Evolutionary conservation across 768 basidiomycete genomes (phyloP), one percentile per base, ranked within the genome.

Genomic region (Chlorophyllum brunneum): DNA sequence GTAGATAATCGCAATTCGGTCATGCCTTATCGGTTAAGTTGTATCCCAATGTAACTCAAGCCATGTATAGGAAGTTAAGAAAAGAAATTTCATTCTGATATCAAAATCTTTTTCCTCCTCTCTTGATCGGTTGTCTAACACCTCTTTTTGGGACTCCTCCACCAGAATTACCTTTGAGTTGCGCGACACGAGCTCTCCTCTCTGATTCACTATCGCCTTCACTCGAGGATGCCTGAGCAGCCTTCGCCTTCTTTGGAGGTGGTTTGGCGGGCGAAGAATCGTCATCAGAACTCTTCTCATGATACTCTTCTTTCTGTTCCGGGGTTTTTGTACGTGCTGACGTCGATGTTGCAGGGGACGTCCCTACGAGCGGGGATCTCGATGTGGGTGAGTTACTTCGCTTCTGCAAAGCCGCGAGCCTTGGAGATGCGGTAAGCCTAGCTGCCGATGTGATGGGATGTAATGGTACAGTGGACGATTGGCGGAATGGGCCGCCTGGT

Each of bases 51-150:
- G 18, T 43, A 11, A 67, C 60, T 47, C 68, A 29, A 27, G 18
- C 2, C 40, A 22, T 39, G 15, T 24, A 20, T 20, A 22, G 34
- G 42, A 23, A 30, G 27, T 16, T 38, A 13, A 23, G 9, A 49
- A 16, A 30, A n/a, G 16, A 39, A 16, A 6, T 11, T 38, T 29
- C 16, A n/a, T 11, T 15, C 24, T 13, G 42, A 5, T 9, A 15
- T 75, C 74, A 88, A 72, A 88, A 91, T 56, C 84, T 78, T 64
- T 81, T 86, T 26, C 83, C 86, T 30, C 85, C 85, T 58, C 88
- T 79, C 67, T 83, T 89, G 56, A 90, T 72, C 4, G 88, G 88
- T 59, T 91, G 88, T 59, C 81, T 78, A 38, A 82, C 74, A 34
- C 82, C 82, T 48, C 82, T 72, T 55, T 80, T 72, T 50, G 73